Base-by-base conservation (phyloP, 441 rosid genomes). In the Theobroma grandiflorum region DNA sequence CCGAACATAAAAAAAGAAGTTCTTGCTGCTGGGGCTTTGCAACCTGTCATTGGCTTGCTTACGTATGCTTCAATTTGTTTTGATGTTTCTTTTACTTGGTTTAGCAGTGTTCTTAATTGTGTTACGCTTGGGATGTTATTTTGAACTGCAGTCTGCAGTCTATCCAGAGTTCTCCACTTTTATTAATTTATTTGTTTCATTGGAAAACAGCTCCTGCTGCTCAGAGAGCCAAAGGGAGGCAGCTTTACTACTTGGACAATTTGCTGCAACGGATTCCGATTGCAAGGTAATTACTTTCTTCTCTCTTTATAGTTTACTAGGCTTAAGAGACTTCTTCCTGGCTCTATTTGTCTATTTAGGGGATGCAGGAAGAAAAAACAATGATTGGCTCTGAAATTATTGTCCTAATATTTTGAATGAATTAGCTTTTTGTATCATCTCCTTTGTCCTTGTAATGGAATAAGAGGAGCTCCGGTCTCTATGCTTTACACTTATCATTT, bases 211-310 rank as follows among this genome's bases (percentile, higher is more conserved):
- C 84, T 97, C 98, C 50, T 90, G 96, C 87, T 97, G 98, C 88
- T 87, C 98, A 18, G 98, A 97, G 89, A 97, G 98, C 89, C 99
- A 95, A 80, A 92, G 98, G 84, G 99, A 97, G 88, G 99, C 98
- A 15, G 99, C 98, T 82, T 87, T 97, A 74, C 89, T 97, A 83
- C 96, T 97, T 73, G 99, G 99, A 80, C 99, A 97, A 82, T 97
- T 97, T 89, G 99, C 98, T 75, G 98, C 99, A 68, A 92, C 97
- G 40, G 99, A 97, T 88, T 93, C 98, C 75, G 99, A 95, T 89
- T 94, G 98, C 90, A 97, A 97, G 98, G 99, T 97, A 79, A 80
- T 22, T 14, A 53, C 49, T 72, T 1, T 69, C 37, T n/a, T 83
- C 75, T 64, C 40, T 47, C 58, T n/a, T 5, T 64, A 49, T 69